Evolutionary conservation across 1,284 basidiomycete genomes (phyloP).

Genomic region (Heterobasidion parviporum): DNA sequence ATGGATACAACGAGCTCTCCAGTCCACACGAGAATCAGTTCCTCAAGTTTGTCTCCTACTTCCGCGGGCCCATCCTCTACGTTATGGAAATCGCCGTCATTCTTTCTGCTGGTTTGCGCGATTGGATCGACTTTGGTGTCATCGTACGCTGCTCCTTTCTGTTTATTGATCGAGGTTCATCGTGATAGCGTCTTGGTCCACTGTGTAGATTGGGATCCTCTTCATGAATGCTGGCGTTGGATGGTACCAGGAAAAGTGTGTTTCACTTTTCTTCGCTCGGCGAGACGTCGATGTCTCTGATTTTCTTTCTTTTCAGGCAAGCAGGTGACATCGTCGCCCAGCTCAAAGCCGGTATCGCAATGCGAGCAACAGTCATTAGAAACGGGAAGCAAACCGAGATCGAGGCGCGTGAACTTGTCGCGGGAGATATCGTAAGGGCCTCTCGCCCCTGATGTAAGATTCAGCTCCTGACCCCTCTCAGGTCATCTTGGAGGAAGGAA

Average conservation of each 20-base stretch:
- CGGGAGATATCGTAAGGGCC: slow-evolving; percentile 34
- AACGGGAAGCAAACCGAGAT: slow-evolving; percentile 39
- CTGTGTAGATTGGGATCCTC: slow-evolving; percentile 27
- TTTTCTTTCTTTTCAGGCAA: slow-evolving; percentile 11
- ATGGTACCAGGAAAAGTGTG: slow-evolving; percentile 49
- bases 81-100: slow-evolving; percentile 45
- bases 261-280: neutral
- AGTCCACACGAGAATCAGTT: slow-evolving; percentile 35
- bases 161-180: neutral
- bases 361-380: slow-evolving; percentile 34
- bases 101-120: slow-evolving; percentile 42
- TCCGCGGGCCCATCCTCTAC: slow-evolving; percentile 41
- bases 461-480: neutral
- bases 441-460: neutral
- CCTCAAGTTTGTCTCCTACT: slow-evolving; percentile 38
- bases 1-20: slow-evolving; percentile 43
- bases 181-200: neutral
- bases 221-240: slow-evolving; percentile 41
- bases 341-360: slow-evolving; percentile 46
- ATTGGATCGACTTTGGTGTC: slow-evolving; percentile 50
- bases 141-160: slow-evolving; percentile 23
- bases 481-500: slow-evolving; percentile 34
- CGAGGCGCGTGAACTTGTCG: slow-evolving; percentile 44
- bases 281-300: neutral
- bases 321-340: slow-evolving; percentile 42